A percentile compares a stretch with the other conserved stretches of the same genome.
Evolutionary conservation across 495 filamentous ascomycete species (phyloP).

Genomic region (Hypoxylon lienhwacheense): DNA sequence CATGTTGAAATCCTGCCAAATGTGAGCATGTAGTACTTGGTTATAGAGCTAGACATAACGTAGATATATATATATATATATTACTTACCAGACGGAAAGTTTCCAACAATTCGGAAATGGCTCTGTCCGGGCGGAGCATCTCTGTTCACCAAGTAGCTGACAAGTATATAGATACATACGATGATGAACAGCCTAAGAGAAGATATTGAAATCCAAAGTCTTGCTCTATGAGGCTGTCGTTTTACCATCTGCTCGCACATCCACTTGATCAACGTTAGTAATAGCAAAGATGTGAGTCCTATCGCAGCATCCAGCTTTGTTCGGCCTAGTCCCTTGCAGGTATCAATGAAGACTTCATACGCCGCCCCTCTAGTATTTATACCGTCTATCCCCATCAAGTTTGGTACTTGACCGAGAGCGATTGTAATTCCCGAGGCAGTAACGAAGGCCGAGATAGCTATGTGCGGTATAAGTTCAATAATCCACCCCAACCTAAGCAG

Average conservation of each 20-base stretch:
- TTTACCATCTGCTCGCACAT: not conserved
- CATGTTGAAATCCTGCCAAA: not conserved
- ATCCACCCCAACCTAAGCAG: not conserved
- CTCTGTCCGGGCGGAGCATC: not conserved
- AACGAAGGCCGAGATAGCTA: constrained; percentile 6
- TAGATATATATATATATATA: too few species aligned
- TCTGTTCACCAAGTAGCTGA: constrained; percentile 4
- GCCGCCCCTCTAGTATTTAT: not conserved
- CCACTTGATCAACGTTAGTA: not conserved
- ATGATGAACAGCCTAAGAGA: not conserved
- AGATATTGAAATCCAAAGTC: not conserved
- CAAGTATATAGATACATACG: not conserved
- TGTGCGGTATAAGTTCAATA: constrained; percentile 4
- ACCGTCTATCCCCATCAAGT: not conserved
- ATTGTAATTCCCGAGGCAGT: constrained; percentile 6
- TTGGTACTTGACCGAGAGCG: constrained; percentile 3
- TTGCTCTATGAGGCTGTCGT: not conserved
- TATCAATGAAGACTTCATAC: constrained; percentile 7
- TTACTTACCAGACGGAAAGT: not conserved
- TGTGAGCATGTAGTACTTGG: not conserved
- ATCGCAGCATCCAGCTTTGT: constrained; percentile 1
- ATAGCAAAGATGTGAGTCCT: constrained; percentile 1
- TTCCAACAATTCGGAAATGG: constrained; percentile 2
- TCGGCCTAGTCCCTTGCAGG: not conserved
- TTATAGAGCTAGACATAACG: not conserved